Evolutionary conservation across 495 filamentous ascomycete species (phyloP).

Genomic region (Penicillium alfredii): DNA sequence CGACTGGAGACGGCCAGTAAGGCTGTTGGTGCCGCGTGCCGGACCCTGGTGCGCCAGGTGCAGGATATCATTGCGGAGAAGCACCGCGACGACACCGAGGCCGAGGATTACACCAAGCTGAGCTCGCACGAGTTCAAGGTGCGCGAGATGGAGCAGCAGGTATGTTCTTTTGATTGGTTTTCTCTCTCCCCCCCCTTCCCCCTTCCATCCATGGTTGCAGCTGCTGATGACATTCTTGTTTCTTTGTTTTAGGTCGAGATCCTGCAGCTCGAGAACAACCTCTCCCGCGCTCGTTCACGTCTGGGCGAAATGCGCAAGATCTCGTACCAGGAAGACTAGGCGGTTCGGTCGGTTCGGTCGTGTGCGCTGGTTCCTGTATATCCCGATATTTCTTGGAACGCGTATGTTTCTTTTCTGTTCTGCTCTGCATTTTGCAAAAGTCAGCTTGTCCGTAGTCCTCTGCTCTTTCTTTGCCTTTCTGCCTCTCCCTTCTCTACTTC

Average conservation of each 20-base stretch:
- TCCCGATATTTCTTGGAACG: slow-evolving; percentile 2
- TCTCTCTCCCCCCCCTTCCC: slow-evolving; percentile 9
- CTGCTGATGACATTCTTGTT: slow-evolving; percentile 12
- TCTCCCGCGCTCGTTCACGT: slow-evolving; percentile 72
- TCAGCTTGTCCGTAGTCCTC: too few species aligned
- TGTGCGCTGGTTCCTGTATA: slow-evolving; percentile 6
- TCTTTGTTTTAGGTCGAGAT: slow-evolving; percentile 78
- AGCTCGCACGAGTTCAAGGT: slow-evolving; percentile 97
- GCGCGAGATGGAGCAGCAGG: slow-evolving; percentile 99
- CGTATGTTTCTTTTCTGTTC: background rate
- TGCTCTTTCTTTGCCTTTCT: background rate
- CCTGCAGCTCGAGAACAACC: slow-evolving; percentile 83
- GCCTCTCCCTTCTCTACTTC: background rate
- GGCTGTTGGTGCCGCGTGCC: slow-evolving; percentile 84
- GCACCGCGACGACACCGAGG: slow-evolving; percentile 68
- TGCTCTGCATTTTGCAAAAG: slow-evolving; percentile 1
- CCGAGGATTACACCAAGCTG: slow-evolving; percentile 77
- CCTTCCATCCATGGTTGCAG: slow-evolving; percentile 1
- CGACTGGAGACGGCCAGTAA: slow-evolving; percentile 85
- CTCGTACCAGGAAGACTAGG: slow-evolving; percentile 80
- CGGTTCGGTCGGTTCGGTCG: slow-evolving; percentile 11
- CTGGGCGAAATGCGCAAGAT: slow-evolving; percentile 99
- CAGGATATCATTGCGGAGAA: slow-evolving; percentile 87
- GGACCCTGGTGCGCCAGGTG: slow-evolving; percentile 83
- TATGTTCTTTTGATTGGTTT: too few species aligned